Evolutionary conservation across 1,284 basidiomycete species (phyloP).

Genomic region (Sporisorium iseilematis-ciliati): DNA sequence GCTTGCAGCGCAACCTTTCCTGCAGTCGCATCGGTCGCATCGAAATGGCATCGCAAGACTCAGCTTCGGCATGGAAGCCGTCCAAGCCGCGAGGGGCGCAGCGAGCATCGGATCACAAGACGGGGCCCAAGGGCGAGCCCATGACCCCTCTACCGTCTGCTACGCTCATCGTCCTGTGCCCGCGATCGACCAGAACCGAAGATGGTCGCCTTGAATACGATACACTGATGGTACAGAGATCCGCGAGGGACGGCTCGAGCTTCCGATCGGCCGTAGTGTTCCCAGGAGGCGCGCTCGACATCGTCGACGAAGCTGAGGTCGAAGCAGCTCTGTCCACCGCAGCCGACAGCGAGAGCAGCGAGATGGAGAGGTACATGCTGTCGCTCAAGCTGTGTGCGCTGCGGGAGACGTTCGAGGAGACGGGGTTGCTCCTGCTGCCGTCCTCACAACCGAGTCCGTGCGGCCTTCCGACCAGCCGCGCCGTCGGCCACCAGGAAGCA

Average conservation of each 20-base stretch:
- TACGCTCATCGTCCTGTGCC: slow-evolving; percentile 62
- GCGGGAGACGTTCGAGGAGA: slow-evolving; percentile 65
- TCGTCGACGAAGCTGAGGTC: slow-evolving; percentile 50
- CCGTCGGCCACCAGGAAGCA: slow-evolving; percentile 58
- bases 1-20: slow-evolving; percentile 4
- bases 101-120: slow-evolving; percentile 55
- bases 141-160: slow-evolving; percentile 64
- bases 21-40: slow-evolving; percentile 22
- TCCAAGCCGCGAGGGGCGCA: slow-evolving; percentile 44
- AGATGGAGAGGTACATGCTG: slow-evolving; percentile 41
- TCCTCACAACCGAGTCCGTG: slow-evolving; percentile 18
- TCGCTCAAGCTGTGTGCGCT: slow-evolving; percentile 60
- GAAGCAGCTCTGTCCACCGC: slow-evolving; percentile 23
- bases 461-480: slow-evolving; percentile 49
- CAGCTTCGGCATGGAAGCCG: slow-evolving; percentile 41
- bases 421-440: slow-evolving; percentile 58
- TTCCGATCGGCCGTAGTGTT: slow-evolving; percentile 66
- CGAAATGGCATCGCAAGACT: slow-evolving; percentile 27
- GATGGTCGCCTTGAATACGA: slow-evolving; percentile 26
- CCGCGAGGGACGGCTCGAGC: slow-evolving; percentile 55
- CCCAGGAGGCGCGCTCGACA: slow-evolving; percentile 61
- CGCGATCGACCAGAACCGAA: slow-evolving; percentile 18
- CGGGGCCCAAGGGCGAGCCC: slow-evolving; percentile 55
- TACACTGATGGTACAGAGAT: slow-evolving; percentile 62
- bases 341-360: not conserved